Base-by-base conservation (phyloP, 805 yeast species). In the Candida krabiensis region DNA sequence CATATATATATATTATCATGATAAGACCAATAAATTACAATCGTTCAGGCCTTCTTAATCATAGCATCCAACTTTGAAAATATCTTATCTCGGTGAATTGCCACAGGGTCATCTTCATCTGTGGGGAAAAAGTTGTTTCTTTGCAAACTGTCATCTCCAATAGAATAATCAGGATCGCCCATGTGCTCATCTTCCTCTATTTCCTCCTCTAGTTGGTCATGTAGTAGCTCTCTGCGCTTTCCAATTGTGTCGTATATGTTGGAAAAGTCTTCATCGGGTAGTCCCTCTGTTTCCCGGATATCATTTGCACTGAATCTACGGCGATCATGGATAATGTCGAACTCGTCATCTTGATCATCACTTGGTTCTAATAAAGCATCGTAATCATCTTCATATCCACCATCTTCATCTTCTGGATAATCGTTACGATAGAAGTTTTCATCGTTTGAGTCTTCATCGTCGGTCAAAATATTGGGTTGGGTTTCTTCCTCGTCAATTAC, bases 401-500 rank as follows among this genome's bases (percentile, higher is more conserved):
- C 88, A 52, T 86, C 91, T 46, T 88, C 96, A 55, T 90, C 96
- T 31, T 88, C 96, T 0, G 98, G 98, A 55, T 91, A 91, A 55
- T 91, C 98, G 61, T 93, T 91, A 52, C 80, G 79, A 58, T 91
- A 91, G 55, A 81, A 90, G 38, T 86, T 88, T 64, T 91, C 99
- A 15, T 96, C 96, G 55, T 86, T 86, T 0, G 93, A 84, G 55
- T 86, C 95, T 45, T 85, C 91, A 52, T 86, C 88, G 48, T 84
- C 93, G 0, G 87, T 54, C 15, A 38, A 31, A 6, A 40, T 31
- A 23, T 37, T 44, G 4, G 43, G 56, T 1, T 57, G 55, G 26
- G 60, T 67, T 2, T 64, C 74, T 11, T 66, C 67, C 14, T 70
- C 78, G 22, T 63, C 62, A 46, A 43, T 53, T 56, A 56, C 56